Evolutionary conservation across 305 asterid species (phyloP), one percentile per base, ranked within the genome.

Genomic region (Fraxinus floribunda): DNA sequence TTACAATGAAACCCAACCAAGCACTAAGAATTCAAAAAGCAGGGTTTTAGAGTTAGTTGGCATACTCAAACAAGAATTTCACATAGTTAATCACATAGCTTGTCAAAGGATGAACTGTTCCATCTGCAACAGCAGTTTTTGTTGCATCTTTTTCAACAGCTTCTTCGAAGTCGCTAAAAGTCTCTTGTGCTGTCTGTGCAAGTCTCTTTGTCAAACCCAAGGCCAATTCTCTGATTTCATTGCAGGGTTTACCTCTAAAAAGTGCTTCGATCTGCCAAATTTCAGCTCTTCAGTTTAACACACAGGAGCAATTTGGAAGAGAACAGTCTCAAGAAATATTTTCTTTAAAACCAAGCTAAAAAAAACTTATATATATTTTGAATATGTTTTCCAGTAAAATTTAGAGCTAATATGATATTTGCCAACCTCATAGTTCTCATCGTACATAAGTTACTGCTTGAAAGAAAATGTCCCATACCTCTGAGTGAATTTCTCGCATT

Each of bases 81-180:
- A 96, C 98, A 83, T 96, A 96, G 90, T 96, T 94, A 83, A 96
- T 94, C 85, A 94, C 99, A 84, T 96, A 96, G 93, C 99, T 96
- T 55, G 99, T 96, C 90, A 96, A 88, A 75, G 99, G 98, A 89
- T 94, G 98, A 80, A 96, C 99, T 76, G 98, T 93, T 84, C 98
- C 99, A 90, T 96, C 99, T 70, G 94, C 89, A 62, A 96, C 98
- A 13, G 98, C 98, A 81, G 97, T 94, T 94, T 94, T 96, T 36
- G 98, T 94, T 22, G 99, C 98, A 91, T 96, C 99, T 84, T 96
- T 96, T 86, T 94, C 99, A 78, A 94, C 98, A 79, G 98, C 99
- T 89, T 96, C 98, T 91, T 96, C 97, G 83, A 97, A 97, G 86
- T 97, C 98, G 20, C 97, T 94, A 83, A 97, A 97, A 46, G 99